Conservation (phyloP, 371 early-diverging fungal genomes). For the Apophysomyces variabilis region DNA sequence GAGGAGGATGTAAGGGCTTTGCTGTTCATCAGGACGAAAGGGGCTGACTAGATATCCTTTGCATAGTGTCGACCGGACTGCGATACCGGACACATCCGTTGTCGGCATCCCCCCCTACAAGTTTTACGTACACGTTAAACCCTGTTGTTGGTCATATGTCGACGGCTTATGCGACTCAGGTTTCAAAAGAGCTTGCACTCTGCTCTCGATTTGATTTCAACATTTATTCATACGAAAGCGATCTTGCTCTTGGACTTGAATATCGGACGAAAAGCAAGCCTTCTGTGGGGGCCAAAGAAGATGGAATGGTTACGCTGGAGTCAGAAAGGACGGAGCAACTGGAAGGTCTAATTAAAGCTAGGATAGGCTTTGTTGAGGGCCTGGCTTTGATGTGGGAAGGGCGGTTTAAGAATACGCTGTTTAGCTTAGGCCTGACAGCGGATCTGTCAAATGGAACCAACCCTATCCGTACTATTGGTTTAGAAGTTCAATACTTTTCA, state of each 20-base stretch:
- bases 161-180: conserved; percentile 79
- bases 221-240: conserved; percentile 86
- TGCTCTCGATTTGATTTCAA: conserved; percentile 89
- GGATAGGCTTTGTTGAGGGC: conserved; percentile 56
- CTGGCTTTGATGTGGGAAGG: conserved; percentile 73
- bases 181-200: conserved; percentile 69
- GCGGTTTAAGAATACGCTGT: conserved; percentile 60
- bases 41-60: not conserved
- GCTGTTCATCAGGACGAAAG: not conserved
- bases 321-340: conserved; percentile 38
- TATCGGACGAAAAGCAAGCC: conserved; percentile 49
- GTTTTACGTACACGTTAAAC: conserved; percentile 78
- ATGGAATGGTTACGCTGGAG: conserved; percentile 14
- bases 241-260: conserved; percentile 82
- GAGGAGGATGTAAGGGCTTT: conserved; percentile 79
- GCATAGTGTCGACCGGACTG: conserved; percentile 70
- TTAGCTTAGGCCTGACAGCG: conserved; percentile 66
- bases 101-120: conserved; percentile 54
- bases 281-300: conserved; percentile 18
- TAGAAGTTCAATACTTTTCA: conserved; percentile 71
- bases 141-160: conserved; percentile 91
- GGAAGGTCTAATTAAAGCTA: conserved; percentile 67
- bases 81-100: conserved; percentile 72
- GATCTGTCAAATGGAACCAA: conserved; percentile 46
- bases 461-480: conserved; percentile 63